These are phyloP conservation scores for Stagonosporopsis vannaccii DNA, from an alignment of 2,329 filamentous ascomycete genomes.

Conservation along the genomic window DNA sequence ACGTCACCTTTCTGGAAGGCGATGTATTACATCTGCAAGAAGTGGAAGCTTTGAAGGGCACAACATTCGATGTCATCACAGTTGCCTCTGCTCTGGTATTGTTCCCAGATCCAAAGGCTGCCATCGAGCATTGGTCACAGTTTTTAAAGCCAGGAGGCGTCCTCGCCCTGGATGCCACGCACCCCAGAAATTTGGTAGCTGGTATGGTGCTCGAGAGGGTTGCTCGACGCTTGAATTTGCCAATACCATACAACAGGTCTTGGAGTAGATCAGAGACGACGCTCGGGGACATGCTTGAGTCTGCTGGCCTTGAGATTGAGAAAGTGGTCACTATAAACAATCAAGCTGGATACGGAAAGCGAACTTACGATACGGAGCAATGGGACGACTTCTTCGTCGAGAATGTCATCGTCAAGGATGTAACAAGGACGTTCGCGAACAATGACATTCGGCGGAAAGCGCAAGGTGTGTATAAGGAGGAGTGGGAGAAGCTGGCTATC, in stretches of 20 bases:
- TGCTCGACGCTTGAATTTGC: conserved; percentile 40
- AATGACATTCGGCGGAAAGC: conserved; percentile 45
- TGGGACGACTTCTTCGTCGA: conserved; percentile 49
- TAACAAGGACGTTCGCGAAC: conserved; percentile 36
- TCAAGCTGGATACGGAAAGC: conserved; percentile 43
- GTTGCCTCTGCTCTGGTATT: conserved; percentile 52
- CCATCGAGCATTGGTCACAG: conserved; percentile 48
- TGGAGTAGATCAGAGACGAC: conserved; percentile 47
- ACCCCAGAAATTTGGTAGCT: conserved; percentile 48
- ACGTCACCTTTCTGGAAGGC: conserved; percentile 47
- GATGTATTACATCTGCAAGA: conserved; percentile 48
- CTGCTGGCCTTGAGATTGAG: conserved; percentile 47
- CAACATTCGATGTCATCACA: conserved; percentile 47
- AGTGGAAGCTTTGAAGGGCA: conserved; percentile 32
- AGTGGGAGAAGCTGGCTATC: conserved; percentile 49
- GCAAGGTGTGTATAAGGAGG: conserved; percentile 43
- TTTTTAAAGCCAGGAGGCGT: conserved; percentile 53
- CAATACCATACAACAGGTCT: conserved; percentile 47
- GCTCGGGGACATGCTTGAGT: conserved; percentile 41
- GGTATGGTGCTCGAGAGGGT: conserved; percentile 50
- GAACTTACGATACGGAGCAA: conserved; percentile 38
- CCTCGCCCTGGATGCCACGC: conserved; percentile 50
- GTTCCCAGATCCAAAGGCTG: conserved; percentile 48
- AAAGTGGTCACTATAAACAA: conserved; percentile 41
- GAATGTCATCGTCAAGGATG: conserved; percentile 37